These are phyloP conservation scores for Stagonosporopsis chrysanthemi DNA, from an alignment of 2,329 filamentous ascomycete species.

Conservation along the genomic window DNA sequence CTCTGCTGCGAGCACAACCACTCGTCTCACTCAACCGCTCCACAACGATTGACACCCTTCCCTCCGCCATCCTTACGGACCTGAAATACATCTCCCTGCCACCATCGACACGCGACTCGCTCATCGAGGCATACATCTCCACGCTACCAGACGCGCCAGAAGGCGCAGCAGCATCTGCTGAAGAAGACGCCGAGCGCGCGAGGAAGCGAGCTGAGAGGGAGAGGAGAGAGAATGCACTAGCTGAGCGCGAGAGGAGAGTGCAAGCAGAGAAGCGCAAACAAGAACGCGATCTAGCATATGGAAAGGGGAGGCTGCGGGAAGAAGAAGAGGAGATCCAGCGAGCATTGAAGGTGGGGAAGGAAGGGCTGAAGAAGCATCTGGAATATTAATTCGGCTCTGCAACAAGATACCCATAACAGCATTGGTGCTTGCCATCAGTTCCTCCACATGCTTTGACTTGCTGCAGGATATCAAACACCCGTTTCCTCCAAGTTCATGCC, in stretches of 20 bases:
- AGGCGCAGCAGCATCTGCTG: slow-evolving; percentile 49
- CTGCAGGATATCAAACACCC: not conserved
- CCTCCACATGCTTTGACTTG: not conserved
- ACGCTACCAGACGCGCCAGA: slow-evolving; percentile 68
- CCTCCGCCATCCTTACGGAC: slow-evolving; percentile 69
- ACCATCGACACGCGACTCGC: slow-evolving; percentile 65
- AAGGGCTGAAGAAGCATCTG: slow-evolving; percentile 69
- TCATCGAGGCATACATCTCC: slow-evolving; percentile 72
- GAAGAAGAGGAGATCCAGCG: slow-evolving; percentile 72
- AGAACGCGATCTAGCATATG: slow-evolving; percentile 65
- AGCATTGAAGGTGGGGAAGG: slow-evolving; percentile 74
- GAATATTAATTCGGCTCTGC: slow-evolving; percentile 11
- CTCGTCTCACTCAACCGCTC: slow-evolving; percentile 65
- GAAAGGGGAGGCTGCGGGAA: slow-evolving; percentile 68
- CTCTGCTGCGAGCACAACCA: slow-evolving; percentile 69
- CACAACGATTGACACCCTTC: slow-evolving; percentile 65
- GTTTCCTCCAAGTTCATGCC: not conserved
- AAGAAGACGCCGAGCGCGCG: slow-evolving; percentile 61
- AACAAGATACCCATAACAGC: slow-evolving; percentile 13
- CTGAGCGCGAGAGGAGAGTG: slow-evolving; percentile 68
- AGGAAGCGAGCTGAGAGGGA: slow-evolving; percentile 46
- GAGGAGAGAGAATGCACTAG: slow-evolving; percentile 70
- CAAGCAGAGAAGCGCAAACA: slow-evolving; percentile 69
- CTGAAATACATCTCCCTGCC: slow-evolving; percentile 74
- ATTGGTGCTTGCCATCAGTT: not conserved